phyloP scores from a whole-genome alignment of 176 grass and related monocot species.

The Zea mays region DNA sequence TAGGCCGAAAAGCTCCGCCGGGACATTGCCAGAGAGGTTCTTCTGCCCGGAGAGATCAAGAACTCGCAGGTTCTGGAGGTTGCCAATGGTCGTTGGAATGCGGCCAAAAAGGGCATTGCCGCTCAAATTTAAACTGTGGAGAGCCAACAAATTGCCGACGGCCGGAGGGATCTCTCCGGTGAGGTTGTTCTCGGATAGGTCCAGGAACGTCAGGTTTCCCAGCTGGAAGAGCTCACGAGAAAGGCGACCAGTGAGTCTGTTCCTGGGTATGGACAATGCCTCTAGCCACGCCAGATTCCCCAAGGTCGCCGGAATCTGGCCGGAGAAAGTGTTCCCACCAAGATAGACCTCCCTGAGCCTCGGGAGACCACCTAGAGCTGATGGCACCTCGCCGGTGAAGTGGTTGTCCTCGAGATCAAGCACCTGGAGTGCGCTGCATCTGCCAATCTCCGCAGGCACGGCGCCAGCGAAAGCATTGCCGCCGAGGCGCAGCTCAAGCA shows the following conservation, averaged over 20 bases:
- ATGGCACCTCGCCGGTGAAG: slow-evolving; percentile 61
- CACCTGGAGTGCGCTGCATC: slow-evolving; percentile 79
- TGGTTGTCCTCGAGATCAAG: slow-evolving; percentile 73
- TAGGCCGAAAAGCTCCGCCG: slow-evolving; percentile 80
- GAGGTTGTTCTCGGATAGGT: slow-evolving; percentile 68
- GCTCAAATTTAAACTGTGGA: slow-evolving; percentile 80
- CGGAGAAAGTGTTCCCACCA: slow-evolving; percentile 62
- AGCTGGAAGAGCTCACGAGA: slow-evolving; percentile 56
- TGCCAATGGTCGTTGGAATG: slow-evolving; percentile 66
- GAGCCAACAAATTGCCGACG: slow-evolving; percentile 53
- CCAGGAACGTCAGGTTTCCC: slow-evolving; percentile 66
- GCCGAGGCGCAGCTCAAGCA: slow-evolving; percentile 81
- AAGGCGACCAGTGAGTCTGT: slow-evolving; percentile 53
- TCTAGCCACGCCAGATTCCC: slow-evolving; percentile 69
- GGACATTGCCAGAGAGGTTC: slow-evolving; percentile 80
- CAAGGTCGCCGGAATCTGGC: slow-evolving; percentile 52
- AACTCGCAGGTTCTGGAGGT: slow-evolving; percentile 61
- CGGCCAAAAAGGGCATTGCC: slow-evolving; percentile 69
- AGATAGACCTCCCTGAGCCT: slow-evolving; percentile 73
- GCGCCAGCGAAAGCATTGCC: slow-evolving; percentile 61
- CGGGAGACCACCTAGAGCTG: slow-evolving; percentile 49
- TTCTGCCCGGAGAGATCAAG: slow-evolving; percentile 76
- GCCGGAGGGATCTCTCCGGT: slow-evolving; percentile 55
- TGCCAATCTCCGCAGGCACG: slow-evolving; percentile 65
- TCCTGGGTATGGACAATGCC: slow-evolving; percentile 55